Evolutionary conservation across 345 rosid species (phyloP).

Genomic region (Gossypium herbaceum): DNA sequence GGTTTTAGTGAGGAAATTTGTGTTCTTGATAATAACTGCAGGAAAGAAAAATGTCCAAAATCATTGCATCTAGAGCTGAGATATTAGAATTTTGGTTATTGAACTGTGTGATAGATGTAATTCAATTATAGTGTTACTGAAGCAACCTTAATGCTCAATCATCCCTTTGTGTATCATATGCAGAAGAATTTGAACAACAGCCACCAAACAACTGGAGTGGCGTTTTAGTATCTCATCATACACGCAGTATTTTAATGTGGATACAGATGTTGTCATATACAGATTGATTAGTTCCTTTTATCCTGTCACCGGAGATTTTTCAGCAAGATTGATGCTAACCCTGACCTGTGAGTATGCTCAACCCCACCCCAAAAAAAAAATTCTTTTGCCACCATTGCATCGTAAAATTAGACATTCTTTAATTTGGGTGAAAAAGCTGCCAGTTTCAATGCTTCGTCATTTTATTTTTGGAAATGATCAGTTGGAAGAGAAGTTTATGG

Average conservation of each 20-base stretch:
- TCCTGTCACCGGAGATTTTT: conserved; percentile 75
- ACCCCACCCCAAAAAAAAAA: neutral
- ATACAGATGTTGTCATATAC: conserved; percentile 76
- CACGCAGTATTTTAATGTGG: conserved; percentile 81
- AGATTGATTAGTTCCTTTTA: conserved; percentile 74
- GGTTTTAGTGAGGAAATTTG: neutral
- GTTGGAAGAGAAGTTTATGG: neutral
- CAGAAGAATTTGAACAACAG: conserved; percentile 85
- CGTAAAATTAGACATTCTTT: conserved; percentile 1
- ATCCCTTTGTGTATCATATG: conserved; percentile 13
- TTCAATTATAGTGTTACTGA: neutral
- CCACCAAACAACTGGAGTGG: conserved; percentile 81
- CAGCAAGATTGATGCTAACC: conserved; percentile 89
- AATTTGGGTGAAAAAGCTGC: neutral
- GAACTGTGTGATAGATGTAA: neutral
- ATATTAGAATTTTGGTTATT: too few species aligned
- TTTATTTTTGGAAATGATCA: neutral
- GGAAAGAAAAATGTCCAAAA: neutral
- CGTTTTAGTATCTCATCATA: conserved; percentile 71
- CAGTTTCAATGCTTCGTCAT: neutral
- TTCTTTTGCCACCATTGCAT: neutral
- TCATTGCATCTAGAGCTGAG: neutral
- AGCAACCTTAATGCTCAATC: neutral
- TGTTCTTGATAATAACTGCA: neutral
- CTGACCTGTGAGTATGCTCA: conserved; percentile 72